Percentiles rank a stretch among this genome's conserved stretches.
Evolutionary conservation across 2,329 filamentous ascomycete genomes (phyloP).

Genomic region (Xylariales sp.): DNA sequence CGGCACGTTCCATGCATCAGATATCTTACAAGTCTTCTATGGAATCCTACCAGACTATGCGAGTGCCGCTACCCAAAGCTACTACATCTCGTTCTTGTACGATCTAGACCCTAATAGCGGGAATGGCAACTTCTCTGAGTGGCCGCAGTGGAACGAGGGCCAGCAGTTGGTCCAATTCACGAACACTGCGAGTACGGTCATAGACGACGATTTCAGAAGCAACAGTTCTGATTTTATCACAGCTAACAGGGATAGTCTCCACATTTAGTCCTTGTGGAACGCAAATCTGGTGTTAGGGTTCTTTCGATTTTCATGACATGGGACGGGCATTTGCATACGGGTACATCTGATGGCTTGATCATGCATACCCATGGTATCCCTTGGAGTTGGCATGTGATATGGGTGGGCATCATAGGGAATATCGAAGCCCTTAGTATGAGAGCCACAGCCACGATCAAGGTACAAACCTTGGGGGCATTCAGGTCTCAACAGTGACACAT

Average conservation of each 20-base stretch:
- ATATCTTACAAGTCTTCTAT: slow-evolving; percentile 65
- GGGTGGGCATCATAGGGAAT: too few relatives aligned
- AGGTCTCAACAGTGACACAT: too few relatives aligned
- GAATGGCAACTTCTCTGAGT: slow-evolving; percentile 25
- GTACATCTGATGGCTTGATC: too few relatives aligned
- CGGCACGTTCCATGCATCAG: slow-evolving; percentile 71
- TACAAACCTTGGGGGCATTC: too few relatives aligned
- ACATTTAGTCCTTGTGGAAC: background rate
- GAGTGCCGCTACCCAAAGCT: slow-evolving; percentile 54
- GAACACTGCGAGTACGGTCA: slow-evolving; percentile 22
- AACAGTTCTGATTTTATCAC: slow-evolving; percentile 18
- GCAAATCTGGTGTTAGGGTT: background rate
- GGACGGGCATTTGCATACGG: too few relatives aligned
- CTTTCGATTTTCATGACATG: too few relatives aligned
- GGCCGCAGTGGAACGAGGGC: slow-evolving; percentile 40
- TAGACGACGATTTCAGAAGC: slow-evolving; percentile 35
- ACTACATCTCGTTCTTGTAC: slow-evolving; percentile 70
- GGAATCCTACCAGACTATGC: slow-evolving; percentile 61
- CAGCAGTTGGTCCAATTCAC: slow-evolving; percentile 48
- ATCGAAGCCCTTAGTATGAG: too few relatives aligned
- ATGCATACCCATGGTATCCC: too few relatives aligned
- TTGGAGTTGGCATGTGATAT: too few relatives aligned
- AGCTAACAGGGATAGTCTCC: slow-evolving; percentile 16
- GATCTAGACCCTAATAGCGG: slow-evolving; percentile 64
- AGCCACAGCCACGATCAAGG: too few relatives aligned